Percentiles rank a stretch among this genome's conserved stretches.
Evolutionary conservation across 306 rosid species (phyloP).

Genomic region (Erythrophleum fordii): DNA sequence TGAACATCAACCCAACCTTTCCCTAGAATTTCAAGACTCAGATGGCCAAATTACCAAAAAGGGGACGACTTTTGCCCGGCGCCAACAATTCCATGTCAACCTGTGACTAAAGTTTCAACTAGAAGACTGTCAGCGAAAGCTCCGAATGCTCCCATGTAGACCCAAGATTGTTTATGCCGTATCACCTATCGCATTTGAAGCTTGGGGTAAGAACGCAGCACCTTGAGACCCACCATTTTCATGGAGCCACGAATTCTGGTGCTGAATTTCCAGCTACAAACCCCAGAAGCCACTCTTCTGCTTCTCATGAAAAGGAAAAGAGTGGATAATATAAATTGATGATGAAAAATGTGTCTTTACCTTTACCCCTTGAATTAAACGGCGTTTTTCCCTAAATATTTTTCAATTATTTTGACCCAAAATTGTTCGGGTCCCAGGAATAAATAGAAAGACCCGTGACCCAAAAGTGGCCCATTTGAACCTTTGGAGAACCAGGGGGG

Average conservation of each 20-base stretch:
- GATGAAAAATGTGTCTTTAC: not conserved
- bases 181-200: too few species aligned
- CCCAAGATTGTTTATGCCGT: not conserved
- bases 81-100: not conserved
- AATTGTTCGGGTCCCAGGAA: not conserved
- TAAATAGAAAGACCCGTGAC: conserved; percentile 20
- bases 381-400: too few species aligned
- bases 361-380: too few species aligned
- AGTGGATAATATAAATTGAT: not conserved
- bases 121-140: not conserved
- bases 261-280: not conserved
- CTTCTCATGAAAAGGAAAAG: not conserved
- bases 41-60: not conserved
- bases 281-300: not conserved
- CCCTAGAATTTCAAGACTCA: too few species aligned
- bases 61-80: not conserved
- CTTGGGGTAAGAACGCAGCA: not conserved
- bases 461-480: conserved; percentile 25
- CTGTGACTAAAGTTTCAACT: not conserved
- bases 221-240: not conserved
- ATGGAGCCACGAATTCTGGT: not conserved
- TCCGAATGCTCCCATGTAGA: not conserved
- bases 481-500: not conserved
- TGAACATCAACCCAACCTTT: not conserved
- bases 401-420: too few species aligned